phyloP scores from a whole-genome alignment of 2,329 filamentous ascomycete species.

The Botrytis deweyae region DNA sequence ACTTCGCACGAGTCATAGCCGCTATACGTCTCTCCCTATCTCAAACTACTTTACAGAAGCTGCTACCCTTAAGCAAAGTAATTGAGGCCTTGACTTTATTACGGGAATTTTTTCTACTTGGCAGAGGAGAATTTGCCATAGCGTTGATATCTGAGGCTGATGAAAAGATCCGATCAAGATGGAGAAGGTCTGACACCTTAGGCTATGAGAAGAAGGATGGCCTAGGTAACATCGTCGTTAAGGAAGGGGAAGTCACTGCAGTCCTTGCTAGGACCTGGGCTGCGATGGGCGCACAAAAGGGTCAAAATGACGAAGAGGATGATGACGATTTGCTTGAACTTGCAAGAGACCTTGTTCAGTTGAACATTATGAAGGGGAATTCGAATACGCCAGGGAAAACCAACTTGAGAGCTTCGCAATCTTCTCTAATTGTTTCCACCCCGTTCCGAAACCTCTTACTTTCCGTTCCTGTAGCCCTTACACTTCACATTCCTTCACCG shows the following conservation, averaged over 20 bases:
- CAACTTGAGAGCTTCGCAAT: conserved; percentile 28
- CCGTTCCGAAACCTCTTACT: conserved; percentile 81
- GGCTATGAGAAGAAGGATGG: conserved; percentile 57
- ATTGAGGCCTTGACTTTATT: conserved; percentile 74
- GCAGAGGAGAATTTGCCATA: conserved; percentile 87
- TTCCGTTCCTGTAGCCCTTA: conserved; percentile 69
- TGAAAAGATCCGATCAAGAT: conserved; percentile 70
- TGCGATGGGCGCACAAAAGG: conserved; percentile 71
- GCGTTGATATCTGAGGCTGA: conserved; percentile 84
- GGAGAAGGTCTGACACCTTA: conserved; percentile 61
- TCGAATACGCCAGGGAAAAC: conserved; percentile 42
- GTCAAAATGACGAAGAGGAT: conserved; percentile 67
- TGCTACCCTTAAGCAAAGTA: conserved; percentile 76
- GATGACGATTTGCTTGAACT: conserved; percentile 75
- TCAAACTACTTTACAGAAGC: conserved; percentile 75
- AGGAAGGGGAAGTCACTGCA: conserved; percentile 81
- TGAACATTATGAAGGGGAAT: conserved; percentile 58
- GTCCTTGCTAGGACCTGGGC: conserved; percentile 78
- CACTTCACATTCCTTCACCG: conserved; percentile 71
- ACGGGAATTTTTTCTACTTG: conserved; percentile 83
- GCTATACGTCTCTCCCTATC: conserved; percentile 80
- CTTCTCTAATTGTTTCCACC: conserved; percentile 40
- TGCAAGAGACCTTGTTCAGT: conserved; percentile 71
- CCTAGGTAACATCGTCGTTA: conserved; percentile 66
- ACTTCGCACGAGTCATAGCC: conserved; percentile 69